Conservation (phyloP, 2,329 filamentous ascomycete species). For the Calonectria naviculata region DNA sequence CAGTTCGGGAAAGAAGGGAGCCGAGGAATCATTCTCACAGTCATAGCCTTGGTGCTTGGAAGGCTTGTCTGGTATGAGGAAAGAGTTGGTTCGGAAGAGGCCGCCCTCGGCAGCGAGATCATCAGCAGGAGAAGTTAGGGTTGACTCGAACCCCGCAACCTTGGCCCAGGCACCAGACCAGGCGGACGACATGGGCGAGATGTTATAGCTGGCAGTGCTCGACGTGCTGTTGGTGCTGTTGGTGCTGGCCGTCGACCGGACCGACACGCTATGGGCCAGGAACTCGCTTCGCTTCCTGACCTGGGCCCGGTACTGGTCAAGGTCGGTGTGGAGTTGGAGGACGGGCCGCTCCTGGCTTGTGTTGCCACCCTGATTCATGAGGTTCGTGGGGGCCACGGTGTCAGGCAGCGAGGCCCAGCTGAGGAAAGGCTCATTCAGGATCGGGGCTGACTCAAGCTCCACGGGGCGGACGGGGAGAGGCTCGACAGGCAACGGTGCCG, state of each 20-base stretch:
- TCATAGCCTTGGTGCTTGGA: slow-evolving; percentile 35
- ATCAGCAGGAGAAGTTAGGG: slow-evolving; percentile 58
- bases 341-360: slow-evolving; percentile 44
- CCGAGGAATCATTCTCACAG: slow-evolving; percentile 44
- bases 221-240: slow-evolving; percentile 51
- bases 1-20: slow-evolving; percentile 52
- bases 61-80: slow-evolving; percentile 34
- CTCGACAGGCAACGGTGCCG: slow-evolving; percentile 34
- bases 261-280: slow-evolving; percentile 59
- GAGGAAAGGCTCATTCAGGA: slow-evolving; percentile 34
- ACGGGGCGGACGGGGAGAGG: slow-evolving; percentile 36
- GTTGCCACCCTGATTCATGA: slow-evolving; percentile 31
- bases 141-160: slow-evolving; percentile 53
- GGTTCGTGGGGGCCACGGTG: slow-evolving; percentile 39
- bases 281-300: slow-evolving; percentile 51
- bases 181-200: slow-evolving; percentile 59
- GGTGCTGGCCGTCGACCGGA: slow-evolving; percentile 56
- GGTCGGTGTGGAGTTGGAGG: slow-evolving; percentile 53
- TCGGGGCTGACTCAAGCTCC: slow-evolving; percentile 39
- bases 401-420: slow-evolving; percentile 41
- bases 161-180: slow-evolving; percentile 54
- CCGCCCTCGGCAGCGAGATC: slow-evolving; percentile 49
- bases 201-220: slow-evolving; percentile 52
- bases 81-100: slow-evolving; percentile 39
- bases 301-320: slow-evolving; percentile 46